A percentile compares a stretch with the other conserved stretches of the same genome.
phyloP scores from a whole-genome alignment of 1,139 yeast genomes.

The Suhomyces chickasaworum region DNA sequence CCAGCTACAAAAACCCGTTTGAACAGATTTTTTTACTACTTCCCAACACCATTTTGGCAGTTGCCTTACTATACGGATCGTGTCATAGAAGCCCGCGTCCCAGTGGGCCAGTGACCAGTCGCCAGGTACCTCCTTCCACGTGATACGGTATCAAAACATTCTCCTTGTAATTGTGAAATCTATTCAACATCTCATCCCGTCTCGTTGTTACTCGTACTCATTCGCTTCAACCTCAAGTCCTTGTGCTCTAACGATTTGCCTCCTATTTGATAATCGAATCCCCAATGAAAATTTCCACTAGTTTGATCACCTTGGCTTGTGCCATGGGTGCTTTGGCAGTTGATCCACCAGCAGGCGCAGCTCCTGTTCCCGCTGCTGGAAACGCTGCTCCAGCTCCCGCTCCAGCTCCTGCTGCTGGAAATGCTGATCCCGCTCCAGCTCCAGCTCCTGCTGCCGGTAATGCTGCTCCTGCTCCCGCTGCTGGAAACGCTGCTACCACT shows the following conservation, averaged over 20 bases:
- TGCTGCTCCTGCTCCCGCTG: constrained; percentile 8
- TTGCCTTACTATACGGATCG: too few relatives aligned
- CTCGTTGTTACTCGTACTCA: not conserved
- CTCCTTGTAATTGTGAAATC: not conserved
- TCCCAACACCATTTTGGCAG: too few relatives aligned
- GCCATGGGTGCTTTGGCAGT: constrained; percentile 11
- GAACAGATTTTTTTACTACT: too few relatives aligned
- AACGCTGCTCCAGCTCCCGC: constrained; percentile 7
- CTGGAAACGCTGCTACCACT: constrained; percentile 10
- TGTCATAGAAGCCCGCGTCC: not conserved
- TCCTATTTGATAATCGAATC: not conserved
- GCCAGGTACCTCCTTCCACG: constrained; percentile 1
- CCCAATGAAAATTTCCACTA: constrained; percentile 9
- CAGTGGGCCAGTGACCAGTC: too few relatives aligned
- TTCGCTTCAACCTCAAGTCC: not conserved
- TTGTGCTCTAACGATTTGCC: not conserved
- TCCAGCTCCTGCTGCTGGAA: constrained; percentile 12
- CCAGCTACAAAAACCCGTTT: too few relatives aligned
- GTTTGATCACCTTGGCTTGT: constrained; percentile 9
- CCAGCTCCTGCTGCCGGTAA: constrained; percentile 11
- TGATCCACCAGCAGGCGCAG: not conserved
- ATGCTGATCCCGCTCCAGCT: constrained; percentile 10
- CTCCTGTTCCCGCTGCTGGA: constrained; percentile 6
- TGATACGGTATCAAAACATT: constrained; percentile 3
- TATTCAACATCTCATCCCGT: not conserved